Percentiles rank a stretch among this genome's conserved stretches.
Conservation (phyloP, 352 stramenopile genomes). For the Phytophthora citricola region DNA sequence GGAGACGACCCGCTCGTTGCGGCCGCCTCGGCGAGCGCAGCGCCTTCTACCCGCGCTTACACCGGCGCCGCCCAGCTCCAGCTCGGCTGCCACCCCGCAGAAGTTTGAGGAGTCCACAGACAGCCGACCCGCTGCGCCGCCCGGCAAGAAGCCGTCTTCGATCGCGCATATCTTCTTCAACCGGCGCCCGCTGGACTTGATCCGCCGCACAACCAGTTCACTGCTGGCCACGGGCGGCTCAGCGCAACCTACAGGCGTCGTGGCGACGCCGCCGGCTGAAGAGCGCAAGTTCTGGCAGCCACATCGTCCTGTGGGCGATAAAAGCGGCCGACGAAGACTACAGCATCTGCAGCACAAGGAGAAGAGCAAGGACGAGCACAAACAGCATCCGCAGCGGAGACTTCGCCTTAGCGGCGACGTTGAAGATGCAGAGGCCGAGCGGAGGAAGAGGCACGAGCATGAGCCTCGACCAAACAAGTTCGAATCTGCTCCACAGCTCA, state of each 20-base stretch:
- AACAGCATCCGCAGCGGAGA: slow-evolving; percentile 12
- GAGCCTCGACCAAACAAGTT: slow-evolving; percentile 8
- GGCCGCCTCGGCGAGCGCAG: slow-evolving; percentile 20
- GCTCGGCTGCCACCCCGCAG: slow-evolving; percentile 8
- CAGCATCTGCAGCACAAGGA: slow-evolving; percentile 34
- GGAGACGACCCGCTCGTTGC: slow-evolving; percentile 14
- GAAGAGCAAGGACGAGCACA: slow-evolving; percentile 26
- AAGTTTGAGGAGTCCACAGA: slow-evolving; percentile 29
- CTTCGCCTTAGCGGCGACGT: slow-evolving; percentile 6
- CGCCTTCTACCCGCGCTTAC: slow-evolving; percentile 31
- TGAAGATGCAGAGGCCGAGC: slow-evolving; percentile 17
- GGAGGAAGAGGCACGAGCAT: slow-evolving; percentile 23
- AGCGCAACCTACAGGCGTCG: background rate
- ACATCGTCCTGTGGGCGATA: slow-evolving; percentile 15
- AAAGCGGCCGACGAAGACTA: slow-evolving; percentile 18
- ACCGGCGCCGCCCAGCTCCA: slow-evolving; percentile 26
- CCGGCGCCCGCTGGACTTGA: slow-evolving; percentile 48
- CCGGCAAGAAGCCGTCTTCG: slow-evolving; percentile 35
- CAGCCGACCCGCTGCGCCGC: background rate
- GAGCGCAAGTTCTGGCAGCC: slow-evolving; percentile 38
- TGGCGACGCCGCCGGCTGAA: slow-evolving; percentile 7
- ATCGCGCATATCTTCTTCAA: slow-evolving; percentile 60
- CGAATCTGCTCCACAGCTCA: slow-evolving; percentile 8
- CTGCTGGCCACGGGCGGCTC: slow-evolving; percentile 23
- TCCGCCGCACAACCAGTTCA: slow-evolving; percentile 45